A percentile compares a stretch with the other conserved stretches of the same genome.
These are phyloP conservation scores for Apiotrichum montevideense DNA, from an alignment of 1,284 basidiomycete species.

Conservation along the genomic window DNA sequence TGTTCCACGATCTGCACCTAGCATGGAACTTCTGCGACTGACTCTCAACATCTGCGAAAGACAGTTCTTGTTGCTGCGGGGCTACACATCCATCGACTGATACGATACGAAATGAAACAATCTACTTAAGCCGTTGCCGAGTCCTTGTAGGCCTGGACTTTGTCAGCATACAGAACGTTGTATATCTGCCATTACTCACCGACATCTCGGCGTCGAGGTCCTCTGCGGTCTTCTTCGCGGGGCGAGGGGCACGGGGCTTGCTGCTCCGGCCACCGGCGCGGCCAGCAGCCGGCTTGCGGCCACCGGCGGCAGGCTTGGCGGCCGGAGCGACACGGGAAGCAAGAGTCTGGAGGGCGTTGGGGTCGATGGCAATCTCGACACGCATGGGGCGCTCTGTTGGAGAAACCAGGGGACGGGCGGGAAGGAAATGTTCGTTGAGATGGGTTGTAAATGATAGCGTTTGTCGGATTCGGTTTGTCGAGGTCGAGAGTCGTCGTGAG, in stretches of 20 bases:
- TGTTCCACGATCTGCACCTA: no score
- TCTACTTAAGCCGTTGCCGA: neutral
- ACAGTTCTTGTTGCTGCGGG: neutral
- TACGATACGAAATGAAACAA: neutral
- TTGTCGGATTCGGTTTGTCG: neutral
- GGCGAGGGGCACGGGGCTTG: constrained; percentile 37
- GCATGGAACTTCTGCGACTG: no score
- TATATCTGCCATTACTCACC: constrained; percentile 53
- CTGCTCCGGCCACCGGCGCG: constrained; percentile 53
- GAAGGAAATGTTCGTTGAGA: constrained; percentile 22
- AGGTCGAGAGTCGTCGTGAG: neutral
- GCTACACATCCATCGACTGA: constrained; percentile 1
- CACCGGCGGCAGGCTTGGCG: constrained; percentile 41
- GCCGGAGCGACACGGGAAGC: constrained; percentile 52
- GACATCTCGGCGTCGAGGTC: constrained; percentile 60
- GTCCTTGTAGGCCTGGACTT: neutral
- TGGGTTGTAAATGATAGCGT: neutral
- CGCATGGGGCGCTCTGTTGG: constrained; percentile 89
- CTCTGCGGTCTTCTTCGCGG: constrained; percentile 53
- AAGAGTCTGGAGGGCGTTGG: constrained; percentile 64
- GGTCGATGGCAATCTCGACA: constrained; percentile 94
- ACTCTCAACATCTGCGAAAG: no score
- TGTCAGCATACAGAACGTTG: no score
- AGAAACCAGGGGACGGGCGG: constrained; percentile 41
- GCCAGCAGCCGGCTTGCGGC: constrained; percentile 29